Conservation (phyloP, 2,329 filamentous ascomycete species). For the Aureobasidium namibiae region DNA sequence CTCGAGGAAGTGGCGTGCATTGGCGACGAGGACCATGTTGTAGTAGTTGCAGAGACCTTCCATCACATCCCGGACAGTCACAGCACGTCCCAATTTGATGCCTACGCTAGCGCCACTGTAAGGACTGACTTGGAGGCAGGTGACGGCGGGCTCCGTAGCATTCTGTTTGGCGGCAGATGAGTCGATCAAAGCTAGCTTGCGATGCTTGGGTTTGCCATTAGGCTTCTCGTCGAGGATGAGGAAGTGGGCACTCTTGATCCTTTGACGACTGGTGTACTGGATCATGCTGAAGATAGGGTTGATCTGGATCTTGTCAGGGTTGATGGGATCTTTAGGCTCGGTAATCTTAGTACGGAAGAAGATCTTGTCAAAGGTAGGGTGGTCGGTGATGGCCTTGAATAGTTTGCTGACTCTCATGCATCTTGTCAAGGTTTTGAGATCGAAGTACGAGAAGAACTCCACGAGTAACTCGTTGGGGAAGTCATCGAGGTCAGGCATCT, state of each 20-base stretch:
- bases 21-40: not conserved
- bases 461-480: not conserved
- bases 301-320: not conserved
- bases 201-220: not conserved
- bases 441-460: not conserved
- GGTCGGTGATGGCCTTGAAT: not conserved
- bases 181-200: not conserved
- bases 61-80: not conserved
- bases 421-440: not conserved
- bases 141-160: not conserved
- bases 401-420: not conserved
- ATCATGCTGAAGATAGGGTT: not conserved
- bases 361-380: not conserved
- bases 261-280: not conserved
- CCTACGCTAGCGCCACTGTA: not conserved
- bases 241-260: not conserved
- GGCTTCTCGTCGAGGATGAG: not conserved
- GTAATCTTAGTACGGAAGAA: not conserved
- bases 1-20: not conserved
- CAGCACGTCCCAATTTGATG: not conserved
- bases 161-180: not conserved
- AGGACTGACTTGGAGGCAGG: not conserved
- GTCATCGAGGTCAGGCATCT: not conserved
- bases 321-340: not conserved
- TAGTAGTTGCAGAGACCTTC: not conserved